phyloP scores from a whole-genome alignment of 2,329 filamentous ascomycete genomes.

The Tolypocladium amazonense region DNA sequence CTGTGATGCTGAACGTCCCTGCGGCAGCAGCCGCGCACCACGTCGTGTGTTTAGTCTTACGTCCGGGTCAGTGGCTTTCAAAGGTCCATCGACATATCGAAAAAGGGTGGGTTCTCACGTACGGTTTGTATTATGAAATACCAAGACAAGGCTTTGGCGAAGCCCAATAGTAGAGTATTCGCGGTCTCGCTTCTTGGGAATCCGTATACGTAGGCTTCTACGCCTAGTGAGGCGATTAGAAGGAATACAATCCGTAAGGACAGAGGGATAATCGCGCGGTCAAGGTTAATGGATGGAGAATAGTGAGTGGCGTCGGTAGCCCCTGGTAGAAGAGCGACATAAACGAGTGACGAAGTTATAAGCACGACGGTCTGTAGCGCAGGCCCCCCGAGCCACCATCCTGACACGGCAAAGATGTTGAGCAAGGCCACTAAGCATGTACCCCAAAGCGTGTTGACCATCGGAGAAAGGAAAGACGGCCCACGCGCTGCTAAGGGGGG shows the following conservation, averaged over 20 bases:
- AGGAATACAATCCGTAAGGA: neutral
- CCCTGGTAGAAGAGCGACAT: neutral
- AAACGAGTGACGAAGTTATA: neutral
- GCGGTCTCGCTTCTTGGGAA: neutral
- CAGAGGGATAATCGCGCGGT: neutral
- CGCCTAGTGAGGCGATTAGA: neutral
- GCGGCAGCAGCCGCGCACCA: neutral
- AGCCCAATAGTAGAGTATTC: neutral
- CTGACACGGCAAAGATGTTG: neutral
- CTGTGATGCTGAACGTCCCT: neutral
- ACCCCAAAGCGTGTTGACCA: neutral
- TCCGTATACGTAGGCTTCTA: neutral
- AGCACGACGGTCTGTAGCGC: neutral
- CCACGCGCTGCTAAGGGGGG: neutral
- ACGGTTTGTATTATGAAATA: neutral
- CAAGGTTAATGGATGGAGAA: neutral
- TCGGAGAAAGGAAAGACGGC: neutral
- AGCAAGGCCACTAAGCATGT: neutral
- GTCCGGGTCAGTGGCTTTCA: neutral
- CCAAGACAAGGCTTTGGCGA: neutral
- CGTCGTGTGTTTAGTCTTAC: neutral
- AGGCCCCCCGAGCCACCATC: neutral
- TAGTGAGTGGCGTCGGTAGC: neutral
- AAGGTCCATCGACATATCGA: neutral
- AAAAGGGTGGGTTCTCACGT: neutral